These are phyloP conservation scores for Pseudogymnoascus sp. DNA, from an alignment of 2,329 filamentous ascomycete genomes.

Conservation along the genomic window DNA sequence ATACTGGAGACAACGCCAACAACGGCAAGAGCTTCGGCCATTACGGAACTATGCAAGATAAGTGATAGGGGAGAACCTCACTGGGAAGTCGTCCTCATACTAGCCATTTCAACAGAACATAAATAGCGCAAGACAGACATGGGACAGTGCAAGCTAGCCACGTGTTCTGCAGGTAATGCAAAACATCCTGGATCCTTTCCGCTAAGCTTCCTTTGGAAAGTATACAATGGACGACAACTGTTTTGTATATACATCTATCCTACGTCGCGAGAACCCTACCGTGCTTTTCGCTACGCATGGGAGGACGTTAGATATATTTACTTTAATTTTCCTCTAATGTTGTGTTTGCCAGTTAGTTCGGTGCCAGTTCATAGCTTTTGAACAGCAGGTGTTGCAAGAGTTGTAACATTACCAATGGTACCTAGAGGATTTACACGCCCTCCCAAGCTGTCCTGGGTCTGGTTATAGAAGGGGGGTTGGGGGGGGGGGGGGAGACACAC, in stretches of 20 bases:
- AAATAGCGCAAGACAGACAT: not conserved
- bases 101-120: not conserved
- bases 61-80: not conserved
- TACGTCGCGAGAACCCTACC: too few species aligned
- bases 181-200: too few species aligned
- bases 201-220: too few species aligned
- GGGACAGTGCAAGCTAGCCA: not conserved
- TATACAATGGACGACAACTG: too few species aligned
- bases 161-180: too few species aligned
- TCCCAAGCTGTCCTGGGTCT: not conserved
- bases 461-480: not conserved
- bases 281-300: too few species aligned
- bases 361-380: not conserved
- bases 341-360: not conserved
- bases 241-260: too few species aligned
- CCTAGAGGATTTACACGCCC: not conserved
- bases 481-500: not conserved
- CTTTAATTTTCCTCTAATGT: too few species aligned
- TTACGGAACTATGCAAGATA: not conserved
- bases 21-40: conserved; percentile 19
- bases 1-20: conserved; percentile 19
- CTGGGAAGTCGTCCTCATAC: not conserved
- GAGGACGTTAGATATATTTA: too few species aligned
- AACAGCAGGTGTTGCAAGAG: not conserved
- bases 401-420: not conserved